Conservation (phyloP, 345 rosid species). For the Turritis glabra region DNA sequence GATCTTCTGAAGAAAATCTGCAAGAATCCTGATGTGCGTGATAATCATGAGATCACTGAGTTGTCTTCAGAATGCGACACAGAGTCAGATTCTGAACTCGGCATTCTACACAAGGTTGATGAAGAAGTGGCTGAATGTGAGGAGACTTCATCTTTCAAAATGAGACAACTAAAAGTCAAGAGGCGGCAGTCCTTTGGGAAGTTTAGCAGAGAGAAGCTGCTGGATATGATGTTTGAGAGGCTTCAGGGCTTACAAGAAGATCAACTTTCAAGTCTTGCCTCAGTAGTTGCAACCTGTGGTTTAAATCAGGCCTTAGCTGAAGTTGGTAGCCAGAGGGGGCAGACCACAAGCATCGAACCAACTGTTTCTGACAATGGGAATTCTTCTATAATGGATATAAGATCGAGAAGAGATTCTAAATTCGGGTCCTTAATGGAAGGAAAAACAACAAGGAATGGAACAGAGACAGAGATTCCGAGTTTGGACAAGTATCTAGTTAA, state of each 20-base stretch:
- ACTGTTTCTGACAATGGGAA: constrained; percentile 38
- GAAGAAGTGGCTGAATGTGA: constrained; percentile 37
- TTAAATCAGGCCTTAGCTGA: constrained; percentile 86
- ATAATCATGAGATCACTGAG: constrained; percentile 51
- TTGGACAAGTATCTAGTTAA: constrained; percentile 83
- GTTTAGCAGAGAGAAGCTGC: constrained; percentile 53
- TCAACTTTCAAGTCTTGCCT: constrained; percentile 89
- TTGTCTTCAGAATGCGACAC: constrained; percentile 58
- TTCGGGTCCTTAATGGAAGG: constrained; percentile 34
- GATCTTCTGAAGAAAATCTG: constrained; percentile 70
- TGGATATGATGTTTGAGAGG: constrained; percentile 80
- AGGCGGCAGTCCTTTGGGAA: constrained; percentile 65
- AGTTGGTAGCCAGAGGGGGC: constrained; percentile 50
- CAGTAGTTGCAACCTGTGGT: constrained; percentile 94
- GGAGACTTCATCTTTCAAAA: constrained; percentile 38
- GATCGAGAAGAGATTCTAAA: constrained; percentile 38
- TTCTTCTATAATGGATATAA: constrained; percentile 48
- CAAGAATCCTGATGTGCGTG: constrained; percentile 62
- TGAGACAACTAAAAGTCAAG: constrained; percentile 51
- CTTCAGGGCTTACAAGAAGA: constrained; percentile 75
- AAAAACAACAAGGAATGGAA: constrained; percentile 34
- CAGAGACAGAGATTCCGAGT: constrained; percentile 61
- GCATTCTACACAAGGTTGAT: constrained; percentile 37
- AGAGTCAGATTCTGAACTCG: constrained; percentile 57
- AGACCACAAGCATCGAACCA: constrained; percentile 30